A percentile compares a stretch with the other conserved stretches of the same genome.
Evolutionary conservation across 1,139 yeast genomes (phyloP).

Genomic region (Candida sp.): DNA sequence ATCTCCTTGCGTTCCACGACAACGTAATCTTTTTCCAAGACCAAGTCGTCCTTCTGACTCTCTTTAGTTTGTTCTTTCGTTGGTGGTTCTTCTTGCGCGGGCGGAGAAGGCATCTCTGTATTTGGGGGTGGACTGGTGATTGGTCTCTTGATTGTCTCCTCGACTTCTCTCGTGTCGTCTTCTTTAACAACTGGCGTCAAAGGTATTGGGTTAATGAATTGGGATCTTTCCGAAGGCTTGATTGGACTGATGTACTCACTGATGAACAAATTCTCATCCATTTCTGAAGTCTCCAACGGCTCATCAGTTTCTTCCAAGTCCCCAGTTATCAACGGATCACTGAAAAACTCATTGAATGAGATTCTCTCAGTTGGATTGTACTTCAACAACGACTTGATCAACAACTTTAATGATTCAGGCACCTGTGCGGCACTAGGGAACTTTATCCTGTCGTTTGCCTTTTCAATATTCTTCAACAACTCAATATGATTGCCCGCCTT

Average conservation of each 20-base stretch:
- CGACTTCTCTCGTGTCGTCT: background rate
- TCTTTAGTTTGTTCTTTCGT: conserved; percentile 45
- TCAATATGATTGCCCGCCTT: conserved; percentile 94
- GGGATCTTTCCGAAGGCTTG: conserved; percentile 21
- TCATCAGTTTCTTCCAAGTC: conserved; percentile 52
- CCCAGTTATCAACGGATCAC: conserved; percentile 54
- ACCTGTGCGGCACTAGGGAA: conserved; percentile 71
- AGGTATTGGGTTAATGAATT: conserved; percentile 20
- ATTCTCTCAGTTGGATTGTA: conserved; percentile 89
- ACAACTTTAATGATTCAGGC: conserved; percentile 64
- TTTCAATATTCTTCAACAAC: conserved; percentile 81
- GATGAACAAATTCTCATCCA: conserved; percentile 80
- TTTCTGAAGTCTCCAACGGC: conserved; percentile 69
- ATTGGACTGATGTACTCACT: conserved; percentile 71
- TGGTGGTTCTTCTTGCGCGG: conserved; percentile 13
- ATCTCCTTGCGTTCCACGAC: conserved; percentile 95
- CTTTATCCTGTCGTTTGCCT: conserved; percentile 72
- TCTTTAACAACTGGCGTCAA: conserved; percentile 1
- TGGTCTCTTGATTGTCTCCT: background rate
- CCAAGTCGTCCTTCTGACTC: conserved; percentile 40
- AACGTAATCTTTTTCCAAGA: conserved; percentile 83
- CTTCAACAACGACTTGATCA: conserved; percentile 77
- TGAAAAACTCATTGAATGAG: conserved; percentile 87
- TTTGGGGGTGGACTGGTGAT: background rate
- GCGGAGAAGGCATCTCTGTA: background rate